Percentiles rank a stretch among this genome's conserved stretches.
phyloP scores from a whole-genome alignment of 768 basidiomycete species.

The Pleurotus platypus region DNA sequence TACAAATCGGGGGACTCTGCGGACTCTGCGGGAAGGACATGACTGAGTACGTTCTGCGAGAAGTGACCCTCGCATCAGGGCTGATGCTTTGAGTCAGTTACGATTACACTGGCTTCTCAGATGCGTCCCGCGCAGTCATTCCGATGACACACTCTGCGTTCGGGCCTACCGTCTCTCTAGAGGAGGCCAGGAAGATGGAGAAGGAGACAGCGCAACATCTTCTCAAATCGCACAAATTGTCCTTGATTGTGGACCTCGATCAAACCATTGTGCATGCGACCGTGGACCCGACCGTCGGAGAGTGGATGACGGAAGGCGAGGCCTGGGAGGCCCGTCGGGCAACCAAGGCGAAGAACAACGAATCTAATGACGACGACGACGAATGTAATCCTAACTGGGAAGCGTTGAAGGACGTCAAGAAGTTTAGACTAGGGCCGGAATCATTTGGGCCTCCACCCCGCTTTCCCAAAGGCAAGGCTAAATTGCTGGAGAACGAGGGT shows the following conservation, averaged over 20 bases:
- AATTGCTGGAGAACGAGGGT: slow-evolving; percentile 68
- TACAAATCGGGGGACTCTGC: slow-evolving; percentile 90
- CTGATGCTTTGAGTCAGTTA: slow-evolving; percentile 33
- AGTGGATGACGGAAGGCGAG: slow-evolving; percentile 89
- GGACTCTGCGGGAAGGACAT: slow-evolving; percentile 95
- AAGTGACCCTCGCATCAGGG: slow-evolving; percentile 3
- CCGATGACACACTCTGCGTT: slow-evolving; percentile 93
- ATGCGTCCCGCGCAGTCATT: slow-evolving; percentile 82
- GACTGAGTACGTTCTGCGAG: slow-evolving; percentile 61
- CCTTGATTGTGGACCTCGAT: slow-evolving; percentile 96
- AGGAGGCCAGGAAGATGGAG: slow-evolving; percentile 90
- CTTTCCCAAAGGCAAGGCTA: slow-evolving; percentile 42
- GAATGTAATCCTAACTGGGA: slow-evolving; percentile 91
- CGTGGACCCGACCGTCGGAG: slow-evolving; percentile 96
- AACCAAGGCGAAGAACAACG: slow-evolving; percentile 32
- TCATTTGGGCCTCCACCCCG: slow-evolving; percentile 43
- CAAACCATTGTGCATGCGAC: slow-evolving; percentile 99
- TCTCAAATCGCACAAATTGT: slow-evolving; percentile 72
- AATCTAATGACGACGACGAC: slow-evolving; percentile 33
- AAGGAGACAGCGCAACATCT: slow-evolving; percentile 78
- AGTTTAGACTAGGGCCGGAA: slow-evolving; percentile 87
- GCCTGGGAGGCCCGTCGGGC: slow-evolving; percentile 68
- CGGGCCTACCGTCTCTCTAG: slow-evolving; percentile 87
- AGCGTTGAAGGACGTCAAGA: slow-evolving; percentile 85
- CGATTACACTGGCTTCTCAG: slow-evolving; percentile 87